Percentiles rank a stretch among this genome's conserved stretches.
phyloP scores from a whole-genome alignment of 75 land plant genomes.

The Gnetum montanum region DNA sequence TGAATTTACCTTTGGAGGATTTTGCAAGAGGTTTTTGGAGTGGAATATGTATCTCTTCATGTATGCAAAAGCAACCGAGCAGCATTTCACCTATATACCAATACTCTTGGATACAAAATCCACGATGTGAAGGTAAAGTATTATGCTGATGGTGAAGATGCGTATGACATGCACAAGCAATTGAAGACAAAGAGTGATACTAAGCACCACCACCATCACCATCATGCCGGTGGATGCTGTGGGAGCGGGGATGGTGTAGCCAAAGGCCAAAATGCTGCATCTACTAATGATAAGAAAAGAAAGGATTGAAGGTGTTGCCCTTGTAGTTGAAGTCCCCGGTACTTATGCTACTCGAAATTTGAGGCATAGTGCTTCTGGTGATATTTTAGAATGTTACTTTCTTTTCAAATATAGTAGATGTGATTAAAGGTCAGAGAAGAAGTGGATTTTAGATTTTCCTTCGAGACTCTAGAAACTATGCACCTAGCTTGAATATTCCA shows the following conservation, averaged over 20 bases:
- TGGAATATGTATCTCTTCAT: conserved; percentile 90
- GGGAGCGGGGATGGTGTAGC: background rate
- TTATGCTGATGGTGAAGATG: conserved; percentile 95
- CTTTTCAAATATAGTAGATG: no score
- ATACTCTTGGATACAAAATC: conserved; percentile 81
- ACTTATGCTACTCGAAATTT: no score
- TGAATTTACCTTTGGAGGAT: no score
- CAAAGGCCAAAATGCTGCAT: background rate
- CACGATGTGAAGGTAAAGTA: conserved; percentile 91
- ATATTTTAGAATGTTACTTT: no score
- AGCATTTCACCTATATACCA: conserved; percentile 87
- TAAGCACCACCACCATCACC: background rate
- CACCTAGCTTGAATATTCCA: no score
- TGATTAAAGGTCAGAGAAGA: no score
- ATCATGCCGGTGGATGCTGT: background rate
- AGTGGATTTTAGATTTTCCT: no score
- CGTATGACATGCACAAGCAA: conserved; percentile 90
- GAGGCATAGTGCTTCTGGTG: no score
- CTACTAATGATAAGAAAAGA: background rate
- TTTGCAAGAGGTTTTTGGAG: conserved; percentile 76
- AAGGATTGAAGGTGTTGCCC: conserved; percentile 1
- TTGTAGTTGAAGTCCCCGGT: no score
- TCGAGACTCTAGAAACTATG: no score
- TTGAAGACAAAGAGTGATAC: conserved; percentile 30
- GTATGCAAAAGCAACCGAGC: conserved; percentile 90